Evolutionary conservation across 2,329 filamentous ascomycete species (phyloP).

Genomic region (Periconia digitata): DNA sequence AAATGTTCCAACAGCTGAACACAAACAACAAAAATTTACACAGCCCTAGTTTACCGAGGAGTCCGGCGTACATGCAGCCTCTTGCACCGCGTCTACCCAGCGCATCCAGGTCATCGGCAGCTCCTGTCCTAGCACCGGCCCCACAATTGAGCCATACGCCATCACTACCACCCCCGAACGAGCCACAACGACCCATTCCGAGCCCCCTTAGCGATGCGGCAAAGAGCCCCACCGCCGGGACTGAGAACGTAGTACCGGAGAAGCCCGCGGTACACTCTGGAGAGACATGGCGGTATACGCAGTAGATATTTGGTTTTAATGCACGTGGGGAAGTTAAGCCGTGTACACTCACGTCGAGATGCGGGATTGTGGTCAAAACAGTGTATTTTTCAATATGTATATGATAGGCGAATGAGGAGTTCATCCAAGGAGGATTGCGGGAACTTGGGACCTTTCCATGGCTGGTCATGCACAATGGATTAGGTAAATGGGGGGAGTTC

Average conservation of each 20-base stretch:
- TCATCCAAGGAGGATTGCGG: too few species aligned
- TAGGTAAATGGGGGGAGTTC: too few species aligned
- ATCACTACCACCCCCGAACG: slow-evolving; percentile 15
- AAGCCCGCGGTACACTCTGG: slow-evolving; percentile 23
- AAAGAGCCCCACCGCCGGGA: slow-evolving; percentile 32
- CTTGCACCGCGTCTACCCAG: slow-evolving; percentile 21
- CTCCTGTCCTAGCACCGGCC: slow-evolving; percentile 6
- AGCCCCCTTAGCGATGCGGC: slow-evolving; percentile 24
- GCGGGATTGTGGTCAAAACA: too few species aligned
- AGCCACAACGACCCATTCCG: slow-evolving; percentile 31
- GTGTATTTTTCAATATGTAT: too few species aligned
- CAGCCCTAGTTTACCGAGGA: background rate
- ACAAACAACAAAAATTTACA: slow-evolving; percentile 4
- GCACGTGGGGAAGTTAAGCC: too few species aligned
- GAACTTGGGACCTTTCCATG: too few species aligned
- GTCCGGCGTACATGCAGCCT: slow-evolving; percentile 5
- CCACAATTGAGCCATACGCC: slow-evolving; percentile 17
- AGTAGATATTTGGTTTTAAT: background rate
- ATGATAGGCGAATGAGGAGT: too few species aligned
- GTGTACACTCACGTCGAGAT: too few species aligned
- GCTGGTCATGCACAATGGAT: too few species aligned
- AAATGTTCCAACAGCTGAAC: slow-evolving; percentile 36
- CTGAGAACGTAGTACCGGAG: slow-evolving; percentile 21
- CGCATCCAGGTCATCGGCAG: slow-evolving; percentile 8
- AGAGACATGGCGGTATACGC: slow-evolving; percentile 37